Evolutionary conservation across 306 rosid genomes (phyloP), one percentile per base, ranked within the genome.

Genomic region (Lablab purpureus): DNA sequence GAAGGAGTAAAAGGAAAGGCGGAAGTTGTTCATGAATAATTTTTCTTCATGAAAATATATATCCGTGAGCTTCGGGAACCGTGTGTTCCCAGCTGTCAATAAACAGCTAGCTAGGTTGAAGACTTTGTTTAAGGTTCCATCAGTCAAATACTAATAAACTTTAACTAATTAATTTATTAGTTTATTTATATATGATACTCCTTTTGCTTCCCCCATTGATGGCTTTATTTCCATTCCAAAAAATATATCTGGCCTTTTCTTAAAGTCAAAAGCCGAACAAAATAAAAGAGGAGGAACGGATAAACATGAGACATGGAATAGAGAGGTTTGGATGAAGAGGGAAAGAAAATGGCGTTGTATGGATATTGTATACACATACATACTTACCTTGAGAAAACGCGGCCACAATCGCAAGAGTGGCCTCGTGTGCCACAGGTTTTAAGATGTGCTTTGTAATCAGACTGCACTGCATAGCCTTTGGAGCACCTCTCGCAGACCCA

Each of bases 351-450:
- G 17, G 49, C 4, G 17, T 12, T 10, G 45, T 36, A 36, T 36
- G 7, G 40, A 36, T 36, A 36, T 0, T 6, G n/a, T n/a, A n/a
- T n/a, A n/a, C n/a, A n/a, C n/a, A 36, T 6, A 4, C 8, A 36
- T 6, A 87, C 6, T 6, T 40, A 88, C 96, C 99, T 89, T 11
- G 99, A 94, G 91, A 94, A 94, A 40, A 94, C 99, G 0, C 99
- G 92, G 71, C 99, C 99, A 51, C 99, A 94, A 75, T 94, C 99
- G 47, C 99, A 94, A 25, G 99, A 94, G 76, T 94, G 99, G 58
- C 99, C 99, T 10, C 99, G 47, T 41, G 99, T 94, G 73, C 99
- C 99, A 51, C 99, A 94, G 25, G 99, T 94, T 79, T 94, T 94
- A 82, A 94, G 99, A 83, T 94, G 99, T 0, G 99, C 99, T 81